These are phyloP conservation scores for Aspergillus novofumigatus DNA, from an alignment of 2,329 filamentous ascomycete genomes.

Conservation along the genomic window DNA sequence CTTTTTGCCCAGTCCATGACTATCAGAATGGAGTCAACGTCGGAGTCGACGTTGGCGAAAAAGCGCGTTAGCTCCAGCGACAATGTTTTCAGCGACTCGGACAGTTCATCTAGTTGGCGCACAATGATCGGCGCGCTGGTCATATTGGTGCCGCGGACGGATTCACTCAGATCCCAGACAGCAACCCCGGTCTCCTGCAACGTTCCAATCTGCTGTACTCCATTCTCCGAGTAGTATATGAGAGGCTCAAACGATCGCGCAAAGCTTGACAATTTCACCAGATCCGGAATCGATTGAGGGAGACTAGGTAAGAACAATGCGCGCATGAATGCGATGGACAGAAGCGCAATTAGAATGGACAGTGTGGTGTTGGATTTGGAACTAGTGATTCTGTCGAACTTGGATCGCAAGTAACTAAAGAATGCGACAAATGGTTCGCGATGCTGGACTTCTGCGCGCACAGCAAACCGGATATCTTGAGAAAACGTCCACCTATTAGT, in stretches of 20 bases:
- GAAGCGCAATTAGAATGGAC: slow-evolving; percentile 57
- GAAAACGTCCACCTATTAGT: slow-evolving; percentile 28
- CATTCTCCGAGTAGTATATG: slow-evolving; percentile 91
- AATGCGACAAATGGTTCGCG: slow-evolving; percentile 76
- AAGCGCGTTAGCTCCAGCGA: slow-evolving; percentile 85
- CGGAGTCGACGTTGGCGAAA: slow-evolving; percentile 88
- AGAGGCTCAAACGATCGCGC: slow-evolving; percentile 90
- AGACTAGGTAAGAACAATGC: slow-evolving; percentile 65
- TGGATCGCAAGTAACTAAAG: slow-evolving; percentile 59
- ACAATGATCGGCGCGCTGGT: slow-evolving; percentile 84
- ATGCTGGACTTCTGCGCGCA: slow-evolving; percentile 84
- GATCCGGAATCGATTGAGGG: slow-evolving; percentile 68
- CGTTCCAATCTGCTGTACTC: slow-evolving; percentile 78
- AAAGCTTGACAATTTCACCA: slow-evolving; percentile 85
- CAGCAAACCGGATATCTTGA: slow-evolving; percentile 79
- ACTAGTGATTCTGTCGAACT: slow-evolving; percentile 58
- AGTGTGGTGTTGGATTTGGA: slow-evolving; percentile 66
- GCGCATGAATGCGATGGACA: slow-evolving; percentile 63
- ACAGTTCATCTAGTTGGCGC: slow-evolving; percentile 76
- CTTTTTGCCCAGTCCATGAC: slow-evolving; percentile 96
- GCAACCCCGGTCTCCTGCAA: slow-evolving; percentile 88
- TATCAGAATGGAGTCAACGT: slow-evolving; percentile 86
- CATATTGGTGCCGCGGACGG: slow-evolving; percentile 84
- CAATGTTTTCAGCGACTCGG: slow-evolving; percentile 77
- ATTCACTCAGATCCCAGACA: slow-evolving; percentile 92